phyloP scores from a whole-genome alignment of 371 early-diverging fungal species.

The Apophysomyces ossiformis region DNA sequence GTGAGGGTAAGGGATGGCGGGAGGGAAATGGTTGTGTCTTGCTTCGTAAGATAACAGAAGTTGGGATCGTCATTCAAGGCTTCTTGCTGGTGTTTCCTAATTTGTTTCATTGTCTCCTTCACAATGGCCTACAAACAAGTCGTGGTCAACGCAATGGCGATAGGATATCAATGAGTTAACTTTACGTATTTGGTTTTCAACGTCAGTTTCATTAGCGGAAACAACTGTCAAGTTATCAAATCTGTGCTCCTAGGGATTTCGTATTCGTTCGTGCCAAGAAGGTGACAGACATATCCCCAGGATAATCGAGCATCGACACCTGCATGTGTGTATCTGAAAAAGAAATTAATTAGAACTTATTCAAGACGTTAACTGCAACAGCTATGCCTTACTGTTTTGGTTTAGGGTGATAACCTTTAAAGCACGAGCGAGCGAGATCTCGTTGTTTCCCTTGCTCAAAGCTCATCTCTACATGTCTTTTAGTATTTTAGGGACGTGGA shows the following conservation, averaged over 20 bases:
- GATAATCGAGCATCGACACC: background rate
- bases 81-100: background rate
- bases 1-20: background rate
- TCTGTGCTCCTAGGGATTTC: background rate
- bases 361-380: background rate
- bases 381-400: background rate
- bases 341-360: background rate
- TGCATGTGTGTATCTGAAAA: background rate
- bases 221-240: background rate
- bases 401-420: background rate
- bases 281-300: background rate
- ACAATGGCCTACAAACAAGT: background rate
- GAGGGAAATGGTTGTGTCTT: background rate
- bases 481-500: background rate
- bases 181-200: background rate
- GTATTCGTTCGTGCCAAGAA: background rate
- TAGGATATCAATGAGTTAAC: background rate
- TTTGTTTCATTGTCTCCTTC: background rate
- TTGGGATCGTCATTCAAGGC: background rate
- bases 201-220: background rate
- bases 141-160: background rate
- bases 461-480: background rate
- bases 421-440: background rate
- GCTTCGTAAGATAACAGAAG: background rate
- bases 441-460: background rate